A percentile compares a stretch with the other conserved stretches of the same genome.
Evolutionary conservation across 495 filamentous ascomycete genomes (phyloP).

Genomic region (Podospora conica): DNA sequence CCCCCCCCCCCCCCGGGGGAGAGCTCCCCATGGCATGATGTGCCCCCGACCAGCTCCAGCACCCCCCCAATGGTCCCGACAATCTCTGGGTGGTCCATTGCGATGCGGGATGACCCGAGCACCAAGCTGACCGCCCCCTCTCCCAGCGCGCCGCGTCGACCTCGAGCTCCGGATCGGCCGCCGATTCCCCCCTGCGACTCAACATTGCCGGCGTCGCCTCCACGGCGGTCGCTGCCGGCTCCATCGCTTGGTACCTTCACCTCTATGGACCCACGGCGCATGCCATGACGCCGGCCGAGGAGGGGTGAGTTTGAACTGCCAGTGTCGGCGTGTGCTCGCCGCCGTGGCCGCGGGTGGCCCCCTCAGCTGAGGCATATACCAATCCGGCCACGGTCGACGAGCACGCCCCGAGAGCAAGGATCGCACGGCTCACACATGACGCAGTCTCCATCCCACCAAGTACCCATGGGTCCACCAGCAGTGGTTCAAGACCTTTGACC

Average conservation of each 20-base stretch:
- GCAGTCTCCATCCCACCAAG: constrained; percentile 78
- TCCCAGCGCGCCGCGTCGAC: constrained; percentile 56
- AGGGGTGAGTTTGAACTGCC: constrained; percentile 70
- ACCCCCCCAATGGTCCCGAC: constrained; percentile 12
- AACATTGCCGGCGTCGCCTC: constrained; percentile 78
- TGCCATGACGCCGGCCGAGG: constrained; percentile 89
- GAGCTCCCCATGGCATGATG: constrained; percentile 34
- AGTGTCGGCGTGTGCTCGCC: not conserved
- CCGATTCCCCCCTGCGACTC: constrained; percentile 56
- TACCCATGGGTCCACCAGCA: constrained; percentile 95
- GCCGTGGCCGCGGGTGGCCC: constrained; percentile 18
- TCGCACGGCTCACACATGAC: constrained; percentile 25
- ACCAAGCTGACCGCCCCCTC: constrained; percentile 25
- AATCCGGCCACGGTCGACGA: constrained; percentile 4
- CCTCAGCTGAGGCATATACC: constrained; percentile 32
- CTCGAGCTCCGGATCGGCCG: constrained; percentile 50
- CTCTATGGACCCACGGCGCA: constrained; percentile 81
- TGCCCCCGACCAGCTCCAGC: constrained; percentile 8
- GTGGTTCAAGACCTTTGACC: constrained; percentile 92
- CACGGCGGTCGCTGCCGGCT: constrained; percentile 77
- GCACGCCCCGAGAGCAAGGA: constrained; percentile 5
- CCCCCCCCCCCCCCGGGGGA: not conserved
- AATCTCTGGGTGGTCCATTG: not conserved
- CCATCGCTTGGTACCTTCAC: constrained; percentile 91
- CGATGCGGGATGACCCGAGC: constrained; percentile 1